These are phyloP conservation scores for Plasmodium billcollinsi DNA, from an alignment of 169 alveolate genomes.

Conservation along the genomic window DNA sequence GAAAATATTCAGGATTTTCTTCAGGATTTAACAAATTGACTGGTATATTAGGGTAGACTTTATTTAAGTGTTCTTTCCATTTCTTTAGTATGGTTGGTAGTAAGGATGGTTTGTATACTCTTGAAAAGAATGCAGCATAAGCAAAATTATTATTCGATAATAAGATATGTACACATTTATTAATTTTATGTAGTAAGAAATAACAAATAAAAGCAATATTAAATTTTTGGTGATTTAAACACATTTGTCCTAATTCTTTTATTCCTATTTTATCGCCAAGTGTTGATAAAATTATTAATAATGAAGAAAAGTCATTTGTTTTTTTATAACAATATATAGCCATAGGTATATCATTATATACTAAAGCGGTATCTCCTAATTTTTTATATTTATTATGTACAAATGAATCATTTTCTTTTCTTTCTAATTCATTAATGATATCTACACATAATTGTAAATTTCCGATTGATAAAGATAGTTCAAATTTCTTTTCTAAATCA, in stretches of 20 bases:
- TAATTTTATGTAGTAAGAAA: constrained; percentile 82
- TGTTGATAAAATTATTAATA: constrained; percentile 80
- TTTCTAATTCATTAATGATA: constrained; percentile 84
- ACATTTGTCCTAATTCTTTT: constrained; percentile 78
- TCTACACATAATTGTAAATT: constrained; percentile 87
- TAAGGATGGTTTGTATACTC: constrained; percentile 82
- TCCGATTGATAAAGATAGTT: constrained; percentile 91
- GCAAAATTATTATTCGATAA: constrained; percentile 78
- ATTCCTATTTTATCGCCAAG: constrained; percentile 77
- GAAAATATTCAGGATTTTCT: constrained; percentile 72
- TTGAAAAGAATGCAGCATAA: constrained; percentile 84
- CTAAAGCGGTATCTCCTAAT: constrained; percentile 86
- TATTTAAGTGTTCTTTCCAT: constrained; percentile 79
- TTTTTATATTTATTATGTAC: constrained; percentile 85
- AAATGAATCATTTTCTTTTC: constrained; percentile 77
- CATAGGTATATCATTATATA: constrained; percentile 80
- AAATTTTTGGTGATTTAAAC: constrained; percentile 65
- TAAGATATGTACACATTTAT: constrained; percentile 81
- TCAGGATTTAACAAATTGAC: constrained; percentile 51
- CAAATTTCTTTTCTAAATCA: constrained; percentile 95
- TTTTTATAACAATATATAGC: constrained; percentile 85
- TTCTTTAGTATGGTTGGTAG: constrained; percentile 66
- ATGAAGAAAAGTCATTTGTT: constrained; percentile 83
- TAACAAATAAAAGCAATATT: constrained; percentile 84
- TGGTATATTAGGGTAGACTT: constrained; percentile 24